A percentile compares a stretch with the other conserved stretches of the same genome.
Conservation (phyloP, 2,329 filamentous ascomycete genomes). For the Trichoderma citrinoviride region DNA sequence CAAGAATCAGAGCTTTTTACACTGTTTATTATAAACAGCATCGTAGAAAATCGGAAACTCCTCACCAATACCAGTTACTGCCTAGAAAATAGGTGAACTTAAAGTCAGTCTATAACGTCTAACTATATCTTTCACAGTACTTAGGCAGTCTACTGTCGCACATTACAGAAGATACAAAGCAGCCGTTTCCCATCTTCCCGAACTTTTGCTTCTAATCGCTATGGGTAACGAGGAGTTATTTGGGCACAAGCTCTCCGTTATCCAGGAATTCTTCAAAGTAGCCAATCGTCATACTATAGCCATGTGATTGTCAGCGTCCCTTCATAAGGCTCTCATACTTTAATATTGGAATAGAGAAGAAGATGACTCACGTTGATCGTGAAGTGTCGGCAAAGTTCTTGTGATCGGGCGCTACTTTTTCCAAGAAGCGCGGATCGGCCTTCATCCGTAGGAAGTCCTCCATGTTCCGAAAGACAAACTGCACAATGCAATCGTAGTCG, state of each 20-base stretch:
- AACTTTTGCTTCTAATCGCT: too few relatives aligned
- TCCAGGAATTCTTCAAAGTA: conserved; percentile 21
- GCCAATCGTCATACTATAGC: conserved; percentile 19
- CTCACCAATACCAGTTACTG: too few relatives aligned
- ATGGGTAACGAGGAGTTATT: neutral
- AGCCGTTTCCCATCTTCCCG: too few relatives aligned
- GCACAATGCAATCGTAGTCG: conserved; percentile 22
- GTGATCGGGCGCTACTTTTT: conserved; percentile 20
- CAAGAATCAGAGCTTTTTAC: too few relatives aligned
- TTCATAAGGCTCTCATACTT: neutral
- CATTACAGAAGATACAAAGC: too few relatives aligned
- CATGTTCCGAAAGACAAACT: conserved; percentile 17
- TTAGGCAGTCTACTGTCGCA: too few relatives aligned
- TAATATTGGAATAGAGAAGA: neutral
- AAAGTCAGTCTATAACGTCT: too few relatives aligned
- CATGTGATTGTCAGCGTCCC: neutral
- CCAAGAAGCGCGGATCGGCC: conserved; percentile 17
- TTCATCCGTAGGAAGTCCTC: conserved; percentile 21
- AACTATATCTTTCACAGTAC: too few relatives aligned
- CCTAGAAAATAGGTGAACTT: too few relatives aligned
- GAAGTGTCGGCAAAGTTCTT: conserved; percentile 20
- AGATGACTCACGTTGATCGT: conserved; percentile 16
- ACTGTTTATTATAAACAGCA: too few relatives aligned
- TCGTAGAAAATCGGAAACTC: too few relatives aligned
- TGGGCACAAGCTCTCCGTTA: conserved; percentile 7